A percentile compares a stretch with the other conserved stretches of the same genome.
Conservation (phyloP, 2,329 filamentous ascomycete species). For the Monosporascus sp. region DNA sequence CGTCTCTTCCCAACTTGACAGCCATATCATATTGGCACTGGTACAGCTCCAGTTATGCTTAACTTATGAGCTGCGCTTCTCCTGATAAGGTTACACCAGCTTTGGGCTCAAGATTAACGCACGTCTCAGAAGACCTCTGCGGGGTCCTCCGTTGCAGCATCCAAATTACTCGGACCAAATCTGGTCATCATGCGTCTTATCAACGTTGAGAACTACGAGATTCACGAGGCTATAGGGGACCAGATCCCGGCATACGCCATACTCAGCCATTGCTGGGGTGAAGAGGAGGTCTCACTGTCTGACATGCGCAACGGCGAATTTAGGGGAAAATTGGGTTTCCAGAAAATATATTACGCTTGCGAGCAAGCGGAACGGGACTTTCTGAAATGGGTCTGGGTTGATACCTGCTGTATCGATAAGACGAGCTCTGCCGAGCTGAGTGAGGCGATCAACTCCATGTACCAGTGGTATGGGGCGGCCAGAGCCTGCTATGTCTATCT, state of each 20-base stretch:
- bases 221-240: slow-evolving; percentile 9
- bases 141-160: too few species aligned
- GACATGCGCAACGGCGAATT: background rate
- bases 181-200: slow-evolving; percentile 11
- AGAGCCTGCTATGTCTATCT: slow-evolving; percentile 1
- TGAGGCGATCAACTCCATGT: slow-evolving; percentile 4
- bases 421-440: background rate
- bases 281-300: slow-evolving; percentile 10
- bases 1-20: too few species aligned
- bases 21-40: too few species aligned
- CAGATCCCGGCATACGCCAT: slow-evolving; percentile 12
- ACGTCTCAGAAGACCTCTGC: too few species aligned
- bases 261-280: slow-evolving; percentile 15
- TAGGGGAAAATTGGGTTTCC: background rate
- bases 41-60: too few species aligned
- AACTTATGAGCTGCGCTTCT: too few species aligned
- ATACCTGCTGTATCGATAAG: slow-evolving; percentile 3
- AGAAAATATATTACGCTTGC: background rate
- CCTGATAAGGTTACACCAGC: too few species aligned
- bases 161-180: too few species aligned
- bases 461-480: background rate
- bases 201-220: slow-evolving; percentile 4
- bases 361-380: too few species aligned
- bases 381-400: background rate
- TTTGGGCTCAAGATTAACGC: too few species aligned